phyloP scores from a whole-genome alignment of 225 moss, liverwort and hornwort species.

The Pseudisothecium myosuroides region DNA sequence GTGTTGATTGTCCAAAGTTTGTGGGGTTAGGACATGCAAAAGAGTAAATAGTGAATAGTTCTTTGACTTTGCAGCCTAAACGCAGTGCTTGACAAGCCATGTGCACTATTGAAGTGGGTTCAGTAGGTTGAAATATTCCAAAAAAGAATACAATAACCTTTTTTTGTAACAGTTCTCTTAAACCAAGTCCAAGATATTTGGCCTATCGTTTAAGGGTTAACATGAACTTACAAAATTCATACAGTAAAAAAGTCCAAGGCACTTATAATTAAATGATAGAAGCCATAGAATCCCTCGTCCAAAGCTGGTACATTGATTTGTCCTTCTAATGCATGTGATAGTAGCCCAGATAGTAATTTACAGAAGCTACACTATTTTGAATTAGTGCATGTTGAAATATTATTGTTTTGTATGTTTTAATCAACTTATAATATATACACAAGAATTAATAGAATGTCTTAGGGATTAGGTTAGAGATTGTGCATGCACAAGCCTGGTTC shows the following conservation, averaged over 20 bases:
- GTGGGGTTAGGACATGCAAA: too few species aligned
- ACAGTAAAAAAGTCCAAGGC: rapidly evolving
- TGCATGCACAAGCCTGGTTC: neutral
- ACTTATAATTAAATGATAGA: neutral
- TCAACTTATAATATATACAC: too few species aligned
- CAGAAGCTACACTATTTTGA: neutral
- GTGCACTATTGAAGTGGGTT: neutral
- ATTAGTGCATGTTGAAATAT: neutral
- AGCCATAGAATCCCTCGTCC: too few species aligned
- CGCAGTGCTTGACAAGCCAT: rapidly evolving
- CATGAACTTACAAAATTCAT: too few species aligned
- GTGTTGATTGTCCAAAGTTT: too few species aligned
- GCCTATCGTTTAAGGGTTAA: too few species aligned
- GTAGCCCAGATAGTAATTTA: too few species aligned
- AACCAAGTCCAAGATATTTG: rapidly evolving
- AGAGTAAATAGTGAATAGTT: too few species aligned
- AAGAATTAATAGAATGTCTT: neutral
- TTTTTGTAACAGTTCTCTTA: neutral
- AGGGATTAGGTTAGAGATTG: neutral
- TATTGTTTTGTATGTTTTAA: neutral
- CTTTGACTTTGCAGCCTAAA: neutral
- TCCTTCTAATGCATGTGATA: too few species aligned
- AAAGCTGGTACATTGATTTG: too few species aligned
- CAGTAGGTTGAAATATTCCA: neutral
- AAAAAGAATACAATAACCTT: neutral